Conservation (phyloP, 2,329 filamentous ascomycete genomes). For the Tolypocladium amazonense region DNA sequence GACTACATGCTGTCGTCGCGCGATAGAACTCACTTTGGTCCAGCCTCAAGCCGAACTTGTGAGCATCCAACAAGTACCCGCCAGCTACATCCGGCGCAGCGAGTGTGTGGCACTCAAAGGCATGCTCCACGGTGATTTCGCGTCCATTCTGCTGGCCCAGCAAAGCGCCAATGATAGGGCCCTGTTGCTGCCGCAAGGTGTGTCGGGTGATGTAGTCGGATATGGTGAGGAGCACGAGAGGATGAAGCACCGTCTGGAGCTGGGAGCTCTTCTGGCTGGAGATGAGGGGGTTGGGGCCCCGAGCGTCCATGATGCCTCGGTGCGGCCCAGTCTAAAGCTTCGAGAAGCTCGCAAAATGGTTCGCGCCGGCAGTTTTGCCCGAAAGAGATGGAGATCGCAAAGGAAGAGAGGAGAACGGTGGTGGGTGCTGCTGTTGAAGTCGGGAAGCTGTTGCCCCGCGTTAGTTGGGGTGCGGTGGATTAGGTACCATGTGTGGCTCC, state of each 20-base stretch:
- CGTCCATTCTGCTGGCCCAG: constrained; percentile 85
- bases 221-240: constrained; percentile 88
- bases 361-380: neutral
- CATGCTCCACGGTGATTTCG: constrained; percentile 84
- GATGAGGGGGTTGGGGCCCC: constrained; percentile 44
- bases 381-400: neutral
- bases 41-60: constrained; percentile 68
- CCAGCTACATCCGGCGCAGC: constrained; percentile 35
- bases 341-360: neutral
- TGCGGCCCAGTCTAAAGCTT: neutral
- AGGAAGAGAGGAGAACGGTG: neutral
- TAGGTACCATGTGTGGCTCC: too few relatives aligned
- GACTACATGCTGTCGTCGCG: neutral
- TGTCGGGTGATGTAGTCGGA: constrained; percentile 95
- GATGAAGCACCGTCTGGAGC: constrained; percentile 77
- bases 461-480: neutral
- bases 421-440: neutral
- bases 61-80: constrained; percentile 50
- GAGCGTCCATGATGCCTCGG: constrained; percentile 34
- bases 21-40: constrained; percentile 58
- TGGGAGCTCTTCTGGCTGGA: constrained; percentile 60
- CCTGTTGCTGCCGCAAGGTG: constrained; percentile 62
- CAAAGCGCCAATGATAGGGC: constrained; percentile 77
- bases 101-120: constrained; percentile 67
- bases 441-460: neutral